Conservation (phyloP, 2,329 filamentous ascomycete species). For the Claviceps lovelessii region DNA sequence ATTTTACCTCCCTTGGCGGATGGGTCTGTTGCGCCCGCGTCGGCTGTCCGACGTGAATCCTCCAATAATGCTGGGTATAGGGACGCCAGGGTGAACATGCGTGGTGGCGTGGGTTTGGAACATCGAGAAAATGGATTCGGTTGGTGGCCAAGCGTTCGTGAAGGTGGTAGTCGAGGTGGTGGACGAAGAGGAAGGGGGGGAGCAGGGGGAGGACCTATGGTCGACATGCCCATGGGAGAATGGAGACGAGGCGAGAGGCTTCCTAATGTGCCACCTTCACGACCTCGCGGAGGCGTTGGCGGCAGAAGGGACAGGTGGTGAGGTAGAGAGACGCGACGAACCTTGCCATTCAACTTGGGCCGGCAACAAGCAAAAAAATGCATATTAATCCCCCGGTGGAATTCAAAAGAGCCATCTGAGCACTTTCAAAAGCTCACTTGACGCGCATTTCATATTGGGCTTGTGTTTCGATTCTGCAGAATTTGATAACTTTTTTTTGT, state of each 20-base stretch:
- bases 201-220: constrained; percentile 12
- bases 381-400: constrained; percentile 18
- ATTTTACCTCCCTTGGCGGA: constrained; percentile 62
- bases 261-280: constrained; percentile 33
- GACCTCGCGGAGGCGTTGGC: constrained; percentile 14
- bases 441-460: background rate
- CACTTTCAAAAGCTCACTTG: background rate
- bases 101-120: constrained; percentile 12
- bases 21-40: constrained; percentile 56
- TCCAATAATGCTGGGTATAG: constrained; percentile 4
- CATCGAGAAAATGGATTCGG: constrained; percentile 16
- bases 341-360: background rate
- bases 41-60: constrained; percentile 19
- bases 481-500: background rate
- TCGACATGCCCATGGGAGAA: constrained; percentile 37
- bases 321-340: background rate
- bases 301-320: constrained; percentile 15
- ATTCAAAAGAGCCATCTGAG: background rate
- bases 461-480: background rate
- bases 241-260: constrained; percentile 53
- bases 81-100: constrained; percentile 12
- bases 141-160: constrained; percentile 21
- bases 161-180: constrained; percentile 19
- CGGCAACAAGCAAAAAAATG: background rate
- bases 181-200: constrained; percentile 26